A percentile compares a stretch with the other conserved stretches of the same genome.
Evolutionary conservation across 495 filamentous ascomycete species (phyloP).

Genomic region (Talaromyces liani): DNA sequence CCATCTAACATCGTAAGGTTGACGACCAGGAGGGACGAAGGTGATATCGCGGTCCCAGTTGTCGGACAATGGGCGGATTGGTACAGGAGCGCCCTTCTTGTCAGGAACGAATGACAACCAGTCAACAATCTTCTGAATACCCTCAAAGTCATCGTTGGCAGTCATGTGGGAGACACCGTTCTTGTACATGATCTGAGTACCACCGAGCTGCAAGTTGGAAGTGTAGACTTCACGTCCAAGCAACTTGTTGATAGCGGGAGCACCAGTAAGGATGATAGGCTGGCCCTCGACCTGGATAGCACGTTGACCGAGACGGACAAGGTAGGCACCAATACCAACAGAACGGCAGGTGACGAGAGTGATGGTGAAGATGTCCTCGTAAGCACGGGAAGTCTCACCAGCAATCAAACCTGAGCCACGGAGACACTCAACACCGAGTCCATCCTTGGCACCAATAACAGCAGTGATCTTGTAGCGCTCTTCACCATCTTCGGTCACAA

Average conservation of each 20-base stretch:
- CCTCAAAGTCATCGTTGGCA: constrained; percentile 93
- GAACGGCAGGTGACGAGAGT: constrained; percentile 97
- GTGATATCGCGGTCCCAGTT: constrained; percentile 87
- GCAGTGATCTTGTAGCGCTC: constrained; percentile 90
- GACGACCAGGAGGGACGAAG: constrained; percentile 79
- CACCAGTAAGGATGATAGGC: constrained; percentile 97
- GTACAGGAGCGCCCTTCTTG: constrained; percentile 81
- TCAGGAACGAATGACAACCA: constrained; percentile 97
- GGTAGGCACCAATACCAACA: constrained; percentile 96
- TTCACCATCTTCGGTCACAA: constrained; percentile 78
- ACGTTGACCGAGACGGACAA: constrained; percentile 94
- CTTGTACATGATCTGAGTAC: constrained; percentile 99
- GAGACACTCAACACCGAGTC: constrained; percentile 94
- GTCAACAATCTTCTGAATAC: constrained; percentile 94
- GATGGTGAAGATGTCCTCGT: constrained; percentile 98
- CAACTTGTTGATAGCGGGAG: constrained; percentile 95
- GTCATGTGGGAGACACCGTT: constrained; percentile 99
- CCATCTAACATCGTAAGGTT: constrained; percentile 89
- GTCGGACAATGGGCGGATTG: constrained; percentile 78
- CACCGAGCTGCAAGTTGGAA: constrained; percentile 96
- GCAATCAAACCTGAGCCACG: constrained; percentile 97
- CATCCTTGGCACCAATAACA: constrained; percentile 89
- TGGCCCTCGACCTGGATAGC: constrained; percentile 98
- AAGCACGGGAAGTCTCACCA: constrained; percentile 91
- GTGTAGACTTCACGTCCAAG: constrained; percentile 98